Conservation (phyloP, 1,284 basidiomycete species). For the Tylopilus sp. region DNA sequence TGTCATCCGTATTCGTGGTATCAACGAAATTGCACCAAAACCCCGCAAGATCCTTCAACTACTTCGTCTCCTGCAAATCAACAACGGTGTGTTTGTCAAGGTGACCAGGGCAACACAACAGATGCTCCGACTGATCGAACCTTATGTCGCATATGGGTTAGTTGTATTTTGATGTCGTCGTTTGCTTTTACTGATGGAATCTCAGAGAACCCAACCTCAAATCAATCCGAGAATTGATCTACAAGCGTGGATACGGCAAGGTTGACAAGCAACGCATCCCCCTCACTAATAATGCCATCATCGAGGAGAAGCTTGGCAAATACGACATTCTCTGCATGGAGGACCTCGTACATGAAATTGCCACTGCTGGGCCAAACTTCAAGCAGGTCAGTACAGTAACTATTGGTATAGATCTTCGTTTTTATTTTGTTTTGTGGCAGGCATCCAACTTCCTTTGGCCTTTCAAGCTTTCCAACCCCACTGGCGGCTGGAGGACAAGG, state of each 20-base stretch:
- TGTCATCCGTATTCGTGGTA: constrained; percentile 96
- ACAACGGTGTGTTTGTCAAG: constrained; percentile 99
- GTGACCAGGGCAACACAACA: constrained; percentile 95
- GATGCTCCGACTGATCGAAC: constrained; percentile 97
- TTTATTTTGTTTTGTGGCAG: constrained; percentile 33
- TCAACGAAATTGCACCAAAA: constrained; percentile 99
- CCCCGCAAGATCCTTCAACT: constrained; percentile 99
- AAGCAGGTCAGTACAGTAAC: constrained; percentile 67
- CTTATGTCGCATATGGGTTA: constrained; percentile 93
- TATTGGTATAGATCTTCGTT: background rate
- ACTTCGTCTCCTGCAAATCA: constrained; percentile 97
- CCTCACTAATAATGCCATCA: constrained; percentile 89
- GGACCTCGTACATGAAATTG: constrained; percentile 97
- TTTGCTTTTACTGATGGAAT: constrained; percentile 6
- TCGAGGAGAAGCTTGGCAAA: constrained; percentile 90
- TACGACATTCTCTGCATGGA: constrained; percentile 96
- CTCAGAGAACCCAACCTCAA: constrained; percentile 90
- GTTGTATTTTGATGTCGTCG: constrained; percentile 28
- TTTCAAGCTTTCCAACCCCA: constrained; percentile 99
- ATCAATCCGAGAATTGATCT: constrained; percentile 94
- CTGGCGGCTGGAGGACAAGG: constrained; percentile 92
- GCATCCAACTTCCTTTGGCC: constrained; percentile 97
- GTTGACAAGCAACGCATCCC: constrained; percentile 97
- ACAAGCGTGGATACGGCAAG: constrained; percentile 99
- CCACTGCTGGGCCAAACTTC: constrained; percentile 96